A percentile compares a stretch with the other conserved stretches of the same genome.
Evolutionary conservation across 192 early-diverging fungal species (phyloP).

Genomic region (Coemansia javaensis): DNA sequence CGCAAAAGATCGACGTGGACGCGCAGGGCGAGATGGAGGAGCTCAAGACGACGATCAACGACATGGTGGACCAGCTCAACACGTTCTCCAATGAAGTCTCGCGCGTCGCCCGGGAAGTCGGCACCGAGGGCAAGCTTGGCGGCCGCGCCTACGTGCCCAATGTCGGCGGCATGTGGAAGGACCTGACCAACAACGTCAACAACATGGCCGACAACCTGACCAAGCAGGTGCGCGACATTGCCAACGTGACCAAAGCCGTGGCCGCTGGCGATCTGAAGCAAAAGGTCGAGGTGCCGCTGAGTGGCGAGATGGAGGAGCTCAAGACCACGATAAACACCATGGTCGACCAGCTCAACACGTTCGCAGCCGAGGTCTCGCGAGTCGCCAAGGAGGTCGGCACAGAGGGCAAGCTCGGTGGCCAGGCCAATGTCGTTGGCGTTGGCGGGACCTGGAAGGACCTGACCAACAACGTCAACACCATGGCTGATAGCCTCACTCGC

Average conservation of each 20-base stretch:
- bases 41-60: conserved; percentile 52
- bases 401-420: conserved; percentile 53
- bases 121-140: conserved; percentile 55
- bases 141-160: conserved; percentile 49
- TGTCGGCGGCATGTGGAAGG: conserved; percentile 55
- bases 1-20: conserved; percentile 53
- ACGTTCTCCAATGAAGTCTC: conserved; percentile 52
- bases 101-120: conserved; percentile 54
- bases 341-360: conserved; percentile 55
- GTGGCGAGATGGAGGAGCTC: conserved; percentile 57
- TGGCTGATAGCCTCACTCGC: conserved; percentile 58
- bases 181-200: conserved; percentile 58
- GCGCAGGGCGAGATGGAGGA: conserved; percentile 57
- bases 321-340: conserved; percentile 63
- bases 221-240: conserved; percentile 57
- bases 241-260: conserved; percentile 57
- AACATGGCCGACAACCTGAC: conserved; percentile 61
- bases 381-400: conserved; percentile 63
- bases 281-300: conserved; percentile 53
- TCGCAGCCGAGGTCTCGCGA: conserved; percentile 63
- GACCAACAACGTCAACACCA: conserved; percentile 61
- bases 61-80: conserved; percentile 48
- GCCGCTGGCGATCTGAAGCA: conserved; percentile 57
- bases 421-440: conserved; percentile 52
- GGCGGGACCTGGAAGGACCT: conserved; percentile 61